Conservation (phyloP, 352 stramenopile genomes). For the Phytophthora ramorum region DNA sequence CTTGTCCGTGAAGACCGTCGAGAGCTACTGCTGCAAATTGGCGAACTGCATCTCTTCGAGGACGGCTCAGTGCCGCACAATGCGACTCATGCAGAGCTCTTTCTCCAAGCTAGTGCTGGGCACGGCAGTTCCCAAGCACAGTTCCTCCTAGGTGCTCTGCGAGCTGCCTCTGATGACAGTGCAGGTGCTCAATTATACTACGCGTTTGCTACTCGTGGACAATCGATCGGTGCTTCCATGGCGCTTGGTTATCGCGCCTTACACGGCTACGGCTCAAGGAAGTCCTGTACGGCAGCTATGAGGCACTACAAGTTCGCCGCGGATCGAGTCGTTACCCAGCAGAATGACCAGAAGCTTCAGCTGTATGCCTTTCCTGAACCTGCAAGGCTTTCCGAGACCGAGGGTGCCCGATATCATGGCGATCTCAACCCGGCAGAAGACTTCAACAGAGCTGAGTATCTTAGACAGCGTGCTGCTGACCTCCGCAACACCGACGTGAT, state of each 20-base stretch:
- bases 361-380: slow-evolving; percentile 46
- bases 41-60: slow-evolving; percentile 44
- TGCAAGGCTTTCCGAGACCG: slow-evolving; percentile 45
- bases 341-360: slow-evolving; percentile 28
- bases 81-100: slow-evolving; percentile 28
- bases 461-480: slow-evolving; percentile 43
- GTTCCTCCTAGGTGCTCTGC: slow-evolving; percentile 50
- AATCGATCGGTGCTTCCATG: slow-evolving; percentile 56
- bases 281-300: slow-evolving; percentile 64
- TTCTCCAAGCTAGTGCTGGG: slow-evolving; percentile 51
- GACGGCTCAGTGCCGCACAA: slow-evolving; percentile 20
- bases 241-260: slow-evolving; percentile 74
- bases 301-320: slow-evolving; percentile 82
- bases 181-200: slow-evolving; percentile 52
- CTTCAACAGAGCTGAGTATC: slow-evolving; percentile 53
- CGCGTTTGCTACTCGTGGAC: slow-evolving; percentile 59
- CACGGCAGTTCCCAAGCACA: slow-evolving; percentile 45
- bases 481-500: slow-evolving; percentile 44
- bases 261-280: slow-evolving; percentile 55
- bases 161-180: slow-evolving; percentile 18
- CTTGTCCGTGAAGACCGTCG: slow-evolving; percentile 26
- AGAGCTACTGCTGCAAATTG: slow-evolving; percentile 46
- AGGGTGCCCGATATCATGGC: slow-evolving; percentile 25
- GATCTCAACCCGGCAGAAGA: slow-evolving; percentile 40
- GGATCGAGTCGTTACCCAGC: slow-evolving; percentile 46